Base-by-base conservation (phyloP, 768 basidiomycete genomes). In the Mycena chlorophos region DNA sequence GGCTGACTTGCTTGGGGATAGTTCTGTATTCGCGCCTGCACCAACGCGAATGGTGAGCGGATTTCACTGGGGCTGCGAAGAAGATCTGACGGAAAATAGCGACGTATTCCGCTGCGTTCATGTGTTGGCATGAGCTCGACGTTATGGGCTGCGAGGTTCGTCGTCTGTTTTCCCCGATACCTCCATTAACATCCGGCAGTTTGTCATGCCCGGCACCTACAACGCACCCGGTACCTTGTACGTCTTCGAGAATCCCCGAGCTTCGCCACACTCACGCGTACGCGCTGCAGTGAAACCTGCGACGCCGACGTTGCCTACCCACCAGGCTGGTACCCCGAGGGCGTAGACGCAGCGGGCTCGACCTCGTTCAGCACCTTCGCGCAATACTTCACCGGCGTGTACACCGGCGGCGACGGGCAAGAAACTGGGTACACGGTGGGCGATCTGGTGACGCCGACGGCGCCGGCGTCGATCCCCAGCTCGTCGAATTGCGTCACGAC, bases 121-220 rank as follows among this genome's bases (percentile, higher is more conserved):
- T 78, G 77, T 78, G 76, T 56, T 73, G 72, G 72, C 77, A 78
- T 57, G 71, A 78, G 56, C 71, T 78, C 22, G 77, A 79, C 53
- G 70, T 73, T 43, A 74, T 77, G 70, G 76, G 77, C 22, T 79
- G 77, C 54, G 63, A 69, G n/a, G n/a, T n/a, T n/a, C n/a, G n/a
- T n/a, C n/a, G n/a, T n/a, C n/a, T n/a, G n/a, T n/a, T n/a, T n/a
- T n/a, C n/a, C n/a, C n/a, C n/a, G n/a, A n/a, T n/a, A n/a, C n/a
- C n/a, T n/a, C n/a, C n/a, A n/a, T n/a, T n/a, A n/a, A n/a, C n/a
- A n/a, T n/a, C n/a, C n/a, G n/a, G n/a, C n/a, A 73, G 27, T 78
- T 75, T 51, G 76, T 77, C 29, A 78, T 79, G 77, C 77, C 77
- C 6, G 76, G 76, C 17, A 75, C 76, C 52, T 78, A 77, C 65